Percentiles rank a stretch among this genome's conserved stretches.
These are phyloP conservation scores for Heliosperma pusillum DNA, from an alignment of 148 eudicot genomes.

Conservation along the genomic window DNA sequence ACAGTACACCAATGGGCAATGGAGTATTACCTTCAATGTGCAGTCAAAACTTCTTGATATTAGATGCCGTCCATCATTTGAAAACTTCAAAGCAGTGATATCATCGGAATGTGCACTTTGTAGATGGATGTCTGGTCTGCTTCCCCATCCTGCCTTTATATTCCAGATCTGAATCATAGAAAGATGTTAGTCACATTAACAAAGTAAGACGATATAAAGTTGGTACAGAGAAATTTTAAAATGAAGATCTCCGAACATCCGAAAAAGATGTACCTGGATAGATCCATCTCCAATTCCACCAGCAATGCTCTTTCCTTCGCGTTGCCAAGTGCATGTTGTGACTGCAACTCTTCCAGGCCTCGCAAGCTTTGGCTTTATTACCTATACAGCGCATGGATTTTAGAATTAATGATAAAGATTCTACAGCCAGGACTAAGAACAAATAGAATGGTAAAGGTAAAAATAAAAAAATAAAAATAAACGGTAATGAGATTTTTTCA, in stretches of 20 bases:
- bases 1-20: neutral
- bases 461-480: conserved; percentile 9
- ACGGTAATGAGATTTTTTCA: neutral
- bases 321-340: conserved; percentile 88
- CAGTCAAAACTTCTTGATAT: conserved; percentile 89
- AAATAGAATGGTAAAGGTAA: conserved; percentile 2
- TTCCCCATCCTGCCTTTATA: conserved; percentile 94
- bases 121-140: conserved; percentile 82
- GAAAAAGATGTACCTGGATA: conserved; percentile 58
- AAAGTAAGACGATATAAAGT: neutral
- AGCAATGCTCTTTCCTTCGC: conserved; percentile 82
- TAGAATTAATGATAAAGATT: conserved; percentile 12
- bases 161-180: conserved; percentile 64
- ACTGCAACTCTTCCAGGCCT: conserved; percentile 89
- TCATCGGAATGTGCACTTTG: conserved; percentile 79
- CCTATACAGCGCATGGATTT: conserved; percentile 40
- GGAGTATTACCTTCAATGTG: conserved; percentile 62
- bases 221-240: neutral
- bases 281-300: conserved; percentile 97
- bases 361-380: conserved; percentile 90
- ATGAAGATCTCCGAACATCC: neutral
- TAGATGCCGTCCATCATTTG: conserved; percentile 71
- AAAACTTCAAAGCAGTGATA: conserved; percentile 82
- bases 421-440: neutral
- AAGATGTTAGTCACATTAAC: conserved; percentile 4